Conservation (phyloP, 2,329 filamentous ascomycete genomes). For the Epicoccum nigrum region DNA sequence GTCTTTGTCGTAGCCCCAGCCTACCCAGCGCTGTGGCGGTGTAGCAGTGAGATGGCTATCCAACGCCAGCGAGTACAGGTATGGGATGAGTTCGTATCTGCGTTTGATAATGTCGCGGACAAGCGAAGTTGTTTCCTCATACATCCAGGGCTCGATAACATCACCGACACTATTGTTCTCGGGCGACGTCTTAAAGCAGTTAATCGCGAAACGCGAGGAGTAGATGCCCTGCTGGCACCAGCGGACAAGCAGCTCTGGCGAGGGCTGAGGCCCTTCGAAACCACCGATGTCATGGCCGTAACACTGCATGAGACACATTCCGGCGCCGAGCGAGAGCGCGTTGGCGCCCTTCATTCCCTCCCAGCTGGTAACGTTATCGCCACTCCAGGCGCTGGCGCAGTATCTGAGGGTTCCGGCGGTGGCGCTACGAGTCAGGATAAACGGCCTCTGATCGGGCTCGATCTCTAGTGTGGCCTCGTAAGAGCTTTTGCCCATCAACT, state of each 20-base stretch:
- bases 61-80: constrained; percentile 70
- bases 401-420: constrained; percentile 74
- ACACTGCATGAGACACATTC: constrained; percentile 70
- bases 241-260: constrained; percentile 71
- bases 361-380: constrained; percentile 78
- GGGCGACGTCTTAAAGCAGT: constrained; percentile 76
- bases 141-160: constrained; percentile 81
- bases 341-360: constrained; percentile 74
- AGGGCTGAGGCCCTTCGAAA: constrained; percentile 75
- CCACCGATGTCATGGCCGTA: constrained; percentile 78
- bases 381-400: constrained; percentile 74
- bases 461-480: constrained; percentile 68
- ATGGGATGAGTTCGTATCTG: constrained; percentile 74
- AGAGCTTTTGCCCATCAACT: constrained; percentile 73
- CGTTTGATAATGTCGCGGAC: constrained; percentile 71
- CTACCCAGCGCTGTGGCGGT: constrained; percentile 73
- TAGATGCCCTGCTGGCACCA: constrained; percentile 76
- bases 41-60: constrained; percentile 65
- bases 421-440: constrained; percentile 73
- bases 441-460: constrained; percentile 66
- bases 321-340: constrained; percentile 70
- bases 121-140: constrained; percentile 67
- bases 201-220: constrained; percentile 75
- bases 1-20: constrained; percentile 74
- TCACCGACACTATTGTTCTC: constrained; percentile 71